Base-by-base conservation (phyloP, 371 early-diverging fungal species). In the Lichtheimia corymbifera region DNA sequence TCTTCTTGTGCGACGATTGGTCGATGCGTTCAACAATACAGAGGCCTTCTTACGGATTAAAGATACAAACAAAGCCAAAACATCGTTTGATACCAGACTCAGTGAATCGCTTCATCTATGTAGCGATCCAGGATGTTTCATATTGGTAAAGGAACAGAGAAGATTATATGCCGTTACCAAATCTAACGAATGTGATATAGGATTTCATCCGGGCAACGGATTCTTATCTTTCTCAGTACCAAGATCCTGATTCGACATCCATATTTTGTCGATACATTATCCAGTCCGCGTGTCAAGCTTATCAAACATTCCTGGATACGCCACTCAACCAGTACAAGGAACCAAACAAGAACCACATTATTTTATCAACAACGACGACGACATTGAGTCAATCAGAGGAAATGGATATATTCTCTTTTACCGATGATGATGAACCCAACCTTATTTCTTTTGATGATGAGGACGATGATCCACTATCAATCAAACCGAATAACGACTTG, bases 381-480 rank as follows among this genome's bases (percentile, higher is more conserved):
- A 20, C 7, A n/a, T 20, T 7, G 20, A n/a, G 14, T 20, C 17
- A 47, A n/a, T 5, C 47, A 2, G 47, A 65, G 22, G 65, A 64
- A 30, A 35, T 62, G 0, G 70, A 75, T 60, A 41, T 75, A 11
- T 72, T 75, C 28, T 67, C 72, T 2, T 70, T 72, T 58, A 57
- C 56, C 9, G 71, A 70, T n/a, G 49, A 59, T 18, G 49, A 60
- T 42, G 70, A 69, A 44, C 54, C 57, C n/a, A 66, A 74, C 57
- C 25, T 74, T 30, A 74, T 74, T 5, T 67, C 68, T 0, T 73
- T 76, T 70, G 67, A 75, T 27, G 66, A 66, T 47, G 55, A 50
- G 1, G 64, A 58, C 0, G 42, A 56, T 20, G 57, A n/a, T n/a
- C 11, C 30, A 30, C 7, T 30, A 5, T 3, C 30, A 30, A 4